phyloP scores from a whole-genome alignment of 139 green algal genomes.

The Volvox africanus region DNA sequence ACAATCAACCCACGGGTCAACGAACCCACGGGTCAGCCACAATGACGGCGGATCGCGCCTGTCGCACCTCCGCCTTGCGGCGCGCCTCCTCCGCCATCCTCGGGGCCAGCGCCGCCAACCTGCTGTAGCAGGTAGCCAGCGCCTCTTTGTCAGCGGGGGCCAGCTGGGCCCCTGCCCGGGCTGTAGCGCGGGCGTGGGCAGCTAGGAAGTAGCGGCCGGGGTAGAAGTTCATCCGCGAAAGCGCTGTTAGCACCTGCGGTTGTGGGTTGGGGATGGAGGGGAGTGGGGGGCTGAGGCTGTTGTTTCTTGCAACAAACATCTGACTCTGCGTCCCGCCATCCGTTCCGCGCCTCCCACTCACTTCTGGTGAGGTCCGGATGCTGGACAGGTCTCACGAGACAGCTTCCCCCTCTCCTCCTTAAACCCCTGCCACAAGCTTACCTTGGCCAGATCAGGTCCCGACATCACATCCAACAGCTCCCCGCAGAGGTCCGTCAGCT shows the following conservation, averaged over 20 bases:
- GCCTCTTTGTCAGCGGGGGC: background rate
- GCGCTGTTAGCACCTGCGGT: background rate
- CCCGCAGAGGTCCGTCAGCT: background rate
- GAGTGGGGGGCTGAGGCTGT: background rate
- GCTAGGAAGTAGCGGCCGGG: slow-evolving; percentile 28
- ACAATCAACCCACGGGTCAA: no score
- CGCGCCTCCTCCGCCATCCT: slow-evolving; percentile 17
- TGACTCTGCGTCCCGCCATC: no score
- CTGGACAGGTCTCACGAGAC: background rate
- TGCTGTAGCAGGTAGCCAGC: background rate
- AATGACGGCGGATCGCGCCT: background rate
- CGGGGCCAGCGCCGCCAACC: slow-evolving; percentile 1
- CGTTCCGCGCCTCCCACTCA: no score
- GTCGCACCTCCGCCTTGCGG: background rate
- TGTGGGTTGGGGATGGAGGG: background rate
- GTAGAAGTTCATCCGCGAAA: slow-evolving; percentile 21
- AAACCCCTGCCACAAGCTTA: background rate
- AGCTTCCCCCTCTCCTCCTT: background rate
- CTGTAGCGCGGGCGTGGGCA: slow-evolving; percentile 2
- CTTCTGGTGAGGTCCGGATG: no score
- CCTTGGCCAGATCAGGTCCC: slow-evolving; percentile 1
- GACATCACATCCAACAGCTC: slow-evolving; percentile 27
- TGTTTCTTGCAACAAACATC: no score
- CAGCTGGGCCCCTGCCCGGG: background rate
- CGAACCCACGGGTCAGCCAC: background rate